Conservation (phyloP, 2,329 filamentous ascomycete species). For the Onygenales sp. region DNA sequence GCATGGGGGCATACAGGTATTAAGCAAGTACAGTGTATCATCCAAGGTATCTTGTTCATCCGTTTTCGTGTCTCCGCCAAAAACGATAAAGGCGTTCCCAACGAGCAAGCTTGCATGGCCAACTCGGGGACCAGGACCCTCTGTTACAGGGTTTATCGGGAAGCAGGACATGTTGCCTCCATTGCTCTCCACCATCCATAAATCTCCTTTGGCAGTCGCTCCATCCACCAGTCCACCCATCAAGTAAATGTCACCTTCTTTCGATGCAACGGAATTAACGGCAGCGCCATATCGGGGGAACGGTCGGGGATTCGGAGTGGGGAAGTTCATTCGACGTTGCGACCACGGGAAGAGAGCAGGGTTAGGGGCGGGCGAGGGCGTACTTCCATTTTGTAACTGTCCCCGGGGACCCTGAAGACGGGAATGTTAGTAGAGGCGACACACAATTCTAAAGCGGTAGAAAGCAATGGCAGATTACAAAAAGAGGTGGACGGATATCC, state of each 20-base stretch:
- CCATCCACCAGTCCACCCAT: constrained; percentile 97
- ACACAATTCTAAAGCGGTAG: neutral
- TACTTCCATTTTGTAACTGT: constrained; percentile 44
- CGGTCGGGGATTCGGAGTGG: constrained; percentile 68
- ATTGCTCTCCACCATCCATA: constrained; percentile 95
- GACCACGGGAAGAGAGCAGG: constrained; percentile 92
- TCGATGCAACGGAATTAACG: constrained; percentile 83
- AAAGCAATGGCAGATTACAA: neutral
- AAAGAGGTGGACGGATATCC: neutral
- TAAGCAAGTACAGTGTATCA: constrained; percentile 90
- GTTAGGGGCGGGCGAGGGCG: constrained; percentile 46
- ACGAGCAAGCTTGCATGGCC: constrained; percentile 90
- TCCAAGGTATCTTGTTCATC: constrained; percentile 86
- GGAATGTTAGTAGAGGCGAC: neutral
- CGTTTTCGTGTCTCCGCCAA: constrained; percentile 95
- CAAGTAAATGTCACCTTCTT: constrained; percentile 93
- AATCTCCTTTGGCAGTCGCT: constrained; percentile 87
- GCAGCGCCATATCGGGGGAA: constrained; percentile 96
- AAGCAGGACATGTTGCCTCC: constrained; percentile 77
- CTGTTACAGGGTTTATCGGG: constrained; percentile 80
- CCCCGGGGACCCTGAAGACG: constrained; percentile 20
- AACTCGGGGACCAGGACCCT: constrained; percentile 89
- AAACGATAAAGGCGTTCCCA: constrained; percentile 97
- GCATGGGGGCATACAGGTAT: constrained; percentile 62
- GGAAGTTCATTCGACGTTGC: constrained; percentile 77